Percentiles rank a stretch among this genome's conserved stretches.
phyloP scores from a whole-genome alignment of 2,329 filamentous ascomycete genomes.

The Thielaviopsis musarum region DNA sequence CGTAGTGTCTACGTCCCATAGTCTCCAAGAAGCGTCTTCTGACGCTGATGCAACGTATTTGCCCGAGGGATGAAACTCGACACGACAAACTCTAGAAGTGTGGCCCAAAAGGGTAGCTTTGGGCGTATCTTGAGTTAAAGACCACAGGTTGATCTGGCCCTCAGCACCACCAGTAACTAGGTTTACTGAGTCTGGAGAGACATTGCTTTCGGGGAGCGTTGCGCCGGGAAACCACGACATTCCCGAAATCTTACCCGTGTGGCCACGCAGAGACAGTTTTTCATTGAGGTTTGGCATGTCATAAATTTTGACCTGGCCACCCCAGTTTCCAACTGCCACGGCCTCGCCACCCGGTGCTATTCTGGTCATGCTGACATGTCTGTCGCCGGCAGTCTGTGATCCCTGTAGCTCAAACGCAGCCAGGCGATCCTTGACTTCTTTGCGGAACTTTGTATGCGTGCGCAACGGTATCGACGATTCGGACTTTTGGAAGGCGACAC shows the following conservation, averaged over 20 bases:
- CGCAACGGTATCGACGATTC: constrained; percentile 73
- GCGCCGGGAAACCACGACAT: constrained; percentile 79
- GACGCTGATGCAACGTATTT: constrained; percentile 82
- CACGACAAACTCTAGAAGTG: constrained; percentile 69
- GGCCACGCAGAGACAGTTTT: constrained; percentile 60
- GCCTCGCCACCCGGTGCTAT: constrained; percentile 74
- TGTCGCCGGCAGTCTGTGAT: constrained; percentile 79
- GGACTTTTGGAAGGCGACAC: constrained; percentile 58
- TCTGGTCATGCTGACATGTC: constrained; percentile 79
- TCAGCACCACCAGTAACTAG: constrained; percentile 84
- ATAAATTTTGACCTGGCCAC: constrained; percentile 72
- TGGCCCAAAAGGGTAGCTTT: constrained; percentile 71
- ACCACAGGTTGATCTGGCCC: constrained; percentile 79
- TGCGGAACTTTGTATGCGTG: constrained; percentile 84
- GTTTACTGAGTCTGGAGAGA: constrained; percentile 61
- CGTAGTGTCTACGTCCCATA: constrained; percentile 84
- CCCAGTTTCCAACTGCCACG: constrained; percentile 85
- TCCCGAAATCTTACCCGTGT: constrained; percentile 78
- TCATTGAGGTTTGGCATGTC: constrained; percentile 69
- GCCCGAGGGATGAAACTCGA: constrained; percentile 89
- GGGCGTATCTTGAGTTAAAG: constrained; percentile 69
- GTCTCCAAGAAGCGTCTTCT: constrained; percentile 88
- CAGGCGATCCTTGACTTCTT: constrained; percentile 69
- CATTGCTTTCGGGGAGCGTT: constrained; percentile 51
- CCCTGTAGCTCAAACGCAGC: constrained; percentile 79